Conservation (phyloP, 2,329 filamentous ascomycete genomes). For the Neonectria ditissima region DNA sequence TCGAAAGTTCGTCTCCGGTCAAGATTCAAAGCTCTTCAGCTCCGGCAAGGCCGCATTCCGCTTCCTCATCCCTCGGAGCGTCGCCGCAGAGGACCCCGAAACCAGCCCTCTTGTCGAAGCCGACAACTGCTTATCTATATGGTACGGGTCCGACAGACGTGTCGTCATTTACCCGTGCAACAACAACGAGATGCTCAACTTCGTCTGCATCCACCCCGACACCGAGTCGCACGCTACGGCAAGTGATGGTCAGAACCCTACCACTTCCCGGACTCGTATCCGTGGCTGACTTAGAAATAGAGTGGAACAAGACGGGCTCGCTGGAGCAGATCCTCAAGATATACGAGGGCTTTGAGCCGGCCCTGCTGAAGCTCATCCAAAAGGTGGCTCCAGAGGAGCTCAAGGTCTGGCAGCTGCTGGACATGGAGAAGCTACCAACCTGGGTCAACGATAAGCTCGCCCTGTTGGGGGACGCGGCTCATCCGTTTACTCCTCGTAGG, state of each 20-base stretch:
- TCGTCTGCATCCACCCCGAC: slow-evolving; percentile 64
- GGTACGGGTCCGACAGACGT: slow-evolving; percentile 56
- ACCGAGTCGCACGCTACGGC: slow-evolving; percentile 26
- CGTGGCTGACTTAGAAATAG: slow-evolving; percentile 1
- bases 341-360: slow-evolving; percentile 56
- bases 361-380: slow-evolving; percentile 53
- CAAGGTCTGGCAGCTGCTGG: slow-evolving; percentile 70
- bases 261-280: too few relatives aligned
- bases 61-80: slow-evolving; percentile 60
- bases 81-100: slow-evolving; percentile 47
- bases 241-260: slow-evolving; percentile 18
- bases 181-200: slow-evolving; percentile 58
- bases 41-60: slow-evolving; percentile 67
- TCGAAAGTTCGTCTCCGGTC: slow-evolving; percentile 41
- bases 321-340: slow-evolving; percentile 52
- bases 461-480: slow-evolving; percentile 74
- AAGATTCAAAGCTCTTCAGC: slow-evolving; percentile 48
- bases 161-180: slow-evolving; percentile 62
- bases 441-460: slow-evolving; percentile 69
- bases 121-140: slow-evolving; percentile 47
- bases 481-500: slow-evolving; percentile 70
- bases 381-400: slow-evolving; percentile 59
- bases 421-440: slow-evolving; percentile 68
- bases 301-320: slow-evolving; percentile 53
- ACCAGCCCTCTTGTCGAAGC: slow-evolving; percentile 30